A percentile compares a stretch with the other conserved stretches of the same genome.
Conservation (phyloP, 148 eudicot genomes). For the Spergularia bocconei region DNA sequence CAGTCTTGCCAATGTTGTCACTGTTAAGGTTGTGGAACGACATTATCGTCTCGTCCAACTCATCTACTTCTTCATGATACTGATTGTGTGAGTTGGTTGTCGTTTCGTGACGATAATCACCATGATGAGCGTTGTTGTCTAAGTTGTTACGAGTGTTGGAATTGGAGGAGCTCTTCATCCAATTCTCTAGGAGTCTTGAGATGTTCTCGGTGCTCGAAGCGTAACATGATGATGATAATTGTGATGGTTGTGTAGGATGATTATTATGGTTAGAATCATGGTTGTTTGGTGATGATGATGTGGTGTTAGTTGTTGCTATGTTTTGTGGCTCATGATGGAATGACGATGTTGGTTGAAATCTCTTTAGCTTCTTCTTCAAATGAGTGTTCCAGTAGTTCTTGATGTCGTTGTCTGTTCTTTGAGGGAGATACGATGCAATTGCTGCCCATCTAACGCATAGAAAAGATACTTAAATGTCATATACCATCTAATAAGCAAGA, state of each 20-base stretch:
- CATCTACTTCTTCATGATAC: slow-evolving; percentile 28
- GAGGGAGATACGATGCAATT: slow-evolving; percentile 90
- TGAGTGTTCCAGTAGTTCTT: slow-evolving; percentile 96
- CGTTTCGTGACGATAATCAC: background rate
- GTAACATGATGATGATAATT: slow-evolving; percentile 33
- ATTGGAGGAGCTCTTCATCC: slow-evolving; percentile 74
- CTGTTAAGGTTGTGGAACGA: slow-evolving; percentile 12
- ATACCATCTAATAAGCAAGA: too few relatives aligned
- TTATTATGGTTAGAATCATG: background rate
- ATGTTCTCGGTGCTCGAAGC: slow-evolving; percentile 96
- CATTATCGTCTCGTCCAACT: slow-evolving; percentile 17
- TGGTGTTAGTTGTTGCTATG: background rate
- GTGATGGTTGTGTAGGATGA: slow-evolving; percentile 13
- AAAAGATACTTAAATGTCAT: too few relatives aligned
- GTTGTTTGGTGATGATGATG: slow-evolving; percentile 7
- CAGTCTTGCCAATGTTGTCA: background rate
- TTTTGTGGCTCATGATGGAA: slow-evolving; percentile 21
- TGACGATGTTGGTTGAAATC: slow-evolving; percentile 38
- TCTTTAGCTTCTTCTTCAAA: slow-evolving; percentile 79
- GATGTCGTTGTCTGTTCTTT: slow-evolving; percentile 89
- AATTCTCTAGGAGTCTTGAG: slow-evolving; percentile 78
- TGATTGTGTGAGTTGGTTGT: background rate
- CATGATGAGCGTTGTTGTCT: background rate
- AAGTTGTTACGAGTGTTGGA: slow-evolving; percentile 8
- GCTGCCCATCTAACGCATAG: slow-evolving; percentile 76